A percentile compares a stretch with the other conserved stretches of the same genome.
These are phyloP conservation scores for Debaryomyces psychrophilus DNA, from an alignment of 1,139 yeast genomes.

Conservation along the genomic window DNA sequence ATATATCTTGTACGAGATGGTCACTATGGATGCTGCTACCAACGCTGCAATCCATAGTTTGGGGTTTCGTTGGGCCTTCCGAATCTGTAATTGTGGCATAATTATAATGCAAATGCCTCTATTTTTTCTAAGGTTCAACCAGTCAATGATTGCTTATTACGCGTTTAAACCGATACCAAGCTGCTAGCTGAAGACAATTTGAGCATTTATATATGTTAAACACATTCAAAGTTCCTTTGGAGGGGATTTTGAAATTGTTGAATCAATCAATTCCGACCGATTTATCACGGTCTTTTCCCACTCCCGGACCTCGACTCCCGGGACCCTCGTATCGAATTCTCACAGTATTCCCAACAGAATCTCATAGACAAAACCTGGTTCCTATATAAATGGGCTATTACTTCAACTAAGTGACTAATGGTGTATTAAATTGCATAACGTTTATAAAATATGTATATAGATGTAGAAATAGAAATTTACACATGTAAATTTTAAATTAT, in stretches of 20 bases:
- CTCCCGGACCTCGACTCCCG: neutral
- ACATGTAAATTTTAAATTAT: neutral
- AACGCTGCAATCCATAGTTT: constrained; percentile 39
- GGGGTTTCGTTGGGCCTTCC: constrained; percentile 30
- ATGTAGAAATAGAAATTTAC: neutral
- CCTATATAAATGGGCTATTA: neutral
- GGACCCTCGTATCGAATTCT: neutral
- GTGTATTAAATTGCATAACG: neutral
- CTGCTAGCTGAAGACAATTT: neutral
- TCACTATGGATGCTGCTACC: constrained; percentile 41
- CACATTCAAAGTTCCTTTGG: neutral
- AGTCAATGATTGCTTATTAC: neutral
- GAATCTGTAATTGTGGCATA: constrained; percentile 9
- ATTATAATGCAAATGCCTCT: neutral
- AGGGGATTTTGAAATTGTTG: constrained; percentile 7
- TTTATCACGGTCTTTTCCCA: neutral
- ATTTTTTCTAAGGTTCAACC: neutral
- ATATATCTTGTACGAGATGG: constrained; percentile 40
- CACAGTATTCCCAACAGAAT: constrained; percentile 4
- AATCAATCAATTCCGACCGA: neutral
- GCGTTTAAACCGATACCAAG: neutral
- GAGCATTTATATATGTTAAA: neutral
- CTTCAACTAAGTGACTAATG: neutral
- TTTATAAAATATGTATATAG: neutral
- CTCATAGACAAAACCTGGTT: neutral